Evolutionary conservation across 2,329 filamentous ascomycete genomes (phyloP).

Genomic region (Fusarium sp.): DNA sequence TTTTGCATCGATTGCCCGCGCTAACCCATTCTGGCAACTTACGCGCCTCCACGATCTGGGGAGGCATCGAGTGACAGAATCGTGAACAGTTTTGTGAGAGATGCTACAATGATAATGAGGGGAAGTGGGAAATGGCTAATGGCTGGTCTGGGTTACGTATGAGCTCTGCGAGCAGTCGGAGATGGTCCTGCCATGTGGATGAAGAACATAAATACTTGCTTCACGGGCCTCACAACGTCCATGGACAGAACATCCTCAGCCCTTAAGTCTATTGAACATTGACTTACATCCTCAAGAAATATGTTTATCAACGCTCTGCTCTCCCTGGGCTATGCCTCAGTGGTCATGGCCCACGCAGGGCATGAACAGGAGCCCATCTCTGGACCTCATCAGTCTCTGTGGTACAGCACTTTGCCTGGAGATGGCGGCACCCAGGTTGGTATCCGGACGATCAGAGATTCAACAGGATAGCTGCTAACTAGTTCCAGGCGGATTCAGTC

Average conservation of each 20-base stretch:
- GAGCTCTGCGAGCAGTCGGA: neutral
- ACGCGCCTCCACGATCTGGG: conserved; percentile 25
- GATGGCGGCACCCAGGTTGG: conserved; percentile 84
- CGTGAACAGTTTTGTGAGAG: neutral
- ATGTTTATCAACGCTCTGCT: conserved; percentile 48
- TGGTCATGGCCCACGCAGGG: conserved; percentile 69
- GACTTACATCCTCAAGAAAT: conserved; percentile 23
- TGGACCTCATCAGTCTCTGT: conserved; percentile 79
- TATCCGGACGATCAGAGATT: neutral
- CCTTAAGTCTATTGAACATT: neutral
- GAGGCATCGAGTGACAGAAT: neutral
- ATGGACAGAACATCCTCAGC: neutral
- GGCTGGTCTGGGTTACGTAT: neutral
- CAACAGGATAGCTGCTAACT: neutral
- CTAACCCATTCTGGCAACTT: conserved; percentile 35
- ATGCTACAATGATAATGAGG: neutral
- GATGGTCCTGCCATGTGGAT: neutral
- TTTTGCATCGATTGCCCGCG: conserved; percentile 1
- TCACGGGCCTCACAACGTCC: neutral
- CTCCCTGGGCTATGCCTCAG: conserved; percentile 58
- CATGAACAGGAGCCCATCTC: conserved; percentile 71
- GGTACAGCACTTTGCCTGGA: conserved; percentile 86
- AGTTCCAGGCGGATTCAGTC: conserved; percentile 79
- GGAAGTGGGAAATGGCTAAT: neutral
- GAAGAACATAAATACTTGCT: neutral